Evolutionary conservation across 176 grass and related monocot species (phyloP).

Genomic region (Aegilops umbellulata): DNA sequence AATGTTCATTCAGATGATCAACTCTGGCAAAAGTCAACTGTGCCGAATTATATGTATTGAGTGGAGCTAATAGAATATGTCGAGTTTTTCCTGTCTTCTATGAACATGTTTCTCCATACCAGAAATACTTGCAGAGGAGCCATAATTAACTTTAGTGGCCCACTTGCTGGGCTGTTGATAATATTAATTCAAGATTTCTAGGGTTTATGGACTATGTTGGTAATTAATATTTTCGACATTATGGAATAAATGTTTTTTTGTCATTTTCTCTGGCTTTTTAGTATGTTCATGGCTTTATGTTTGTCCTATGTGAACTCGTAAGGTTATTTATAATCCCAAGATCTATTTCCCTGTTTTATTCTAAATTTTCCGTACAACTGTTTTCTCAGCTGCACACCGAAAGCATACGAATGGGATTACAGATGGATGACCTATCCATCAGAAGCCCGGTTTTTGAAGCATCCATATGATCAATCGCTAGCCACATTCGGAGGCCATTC

Average conservation of each 20-base stretch:
- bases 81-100: background rate
- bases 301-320: background rate
- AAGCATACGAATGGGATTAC: constrained; percentile 69
- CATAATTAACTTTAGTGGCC: background rate
- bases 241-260: background rate
- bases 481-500: constrained; percentile 95
- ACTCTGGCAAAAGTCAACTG: background rate
- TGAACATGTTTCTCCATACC: background rate
- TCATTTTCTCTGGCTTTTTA: background rate
- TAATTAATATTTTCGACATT: background rate
- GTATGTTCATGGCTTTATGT: background rate
- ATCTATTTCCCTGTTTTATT: background rate
- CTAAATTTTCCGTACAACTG: background rate
- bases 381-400: constrained; percentile 39
- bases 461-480: constrained; percentile 72
- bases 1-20: background rate
- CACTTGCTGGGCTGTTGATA: background rate
- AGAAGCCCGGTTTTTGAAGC: constrained; percentile 48
- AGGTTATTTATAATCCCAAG: background rate
- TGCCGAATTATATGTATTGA: background rate
- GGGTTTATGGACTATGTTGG: background rate
- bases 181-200: background rate
- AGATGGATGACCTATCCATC: constrained; percentile 73
- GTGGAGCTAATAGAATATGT: background rate
- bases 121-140: background rate